Percentiles rank a stretch among this genome's conserved stretches.
Evolutionary conservation across 768 basidiomycete genomes (phyloP).

Genomic region (Trametes cinnabarina): DNA sequence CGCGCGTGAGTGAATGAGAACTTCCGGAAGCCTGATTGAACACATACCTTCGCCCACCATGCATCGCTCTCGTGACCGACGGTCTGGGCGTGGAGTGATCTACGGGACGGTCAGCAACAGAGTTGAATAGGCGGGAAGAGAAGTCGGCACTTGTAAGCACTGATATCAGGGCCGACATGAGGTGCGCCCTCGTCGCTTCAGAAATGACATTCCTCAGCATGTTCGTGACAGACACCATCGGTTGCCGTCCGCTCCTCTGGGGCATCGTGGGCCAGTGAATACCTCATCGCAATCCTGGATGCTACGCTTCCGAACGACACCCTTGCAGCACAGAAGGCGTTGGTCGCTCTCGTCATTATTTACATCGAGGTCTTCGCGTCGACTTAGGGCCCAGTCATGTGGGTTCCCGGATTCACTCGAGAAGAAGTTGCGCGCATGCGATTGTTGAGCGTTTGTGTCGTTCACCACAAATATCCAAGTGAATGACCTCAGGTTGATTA

Average conservation of each 20-base stretch:
- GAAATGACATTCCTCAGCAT: slow-evolving; percentile 76
- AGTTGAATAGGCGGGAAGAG: slow-evolving; percentile 23
- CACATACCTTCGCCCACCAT: slow-evolving; percentile 81
- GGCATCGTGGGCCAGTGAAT: slow-evolving; percentile 84
- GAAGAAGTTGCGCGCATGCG: slow-evolving; percentile 75
- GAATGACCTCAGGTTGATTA: too few relatives aligned
- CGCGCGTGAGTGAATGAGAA: neutral
- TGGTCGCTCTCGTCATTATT: slow-evolving; percentile 52
- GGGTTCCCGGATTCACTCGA: slow-evolving; percentile 63
- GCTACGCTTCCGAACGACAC: slow-evolving; percentile 42
- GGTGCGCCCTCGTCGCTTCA: slow-evolving; percentile 76
- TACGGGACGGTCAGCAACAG: slow-evolving; percentile 8
- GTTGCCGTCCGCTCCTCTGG: slow-evolving; percentile 73
- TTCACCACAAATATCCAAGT: too few relatives aligned
- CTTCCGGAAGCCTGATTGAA: slow-evolving; percentile 2
- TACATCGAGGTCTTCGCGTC: slow-evolving; percentile 42
- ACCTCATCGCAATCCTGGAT: slow-evolving; percentile 67
- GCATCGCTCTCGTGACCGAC: slow-evolving; percentile 74
- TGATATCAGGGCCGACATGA: slow-evolving; percentile 75
- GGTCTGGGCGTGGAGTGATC: slow-evolving; percentile 59
- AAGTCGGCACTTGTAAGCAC: slow-evolving; percentile 52
- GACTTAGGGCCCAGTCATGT: slow-evolving; percentile 70
- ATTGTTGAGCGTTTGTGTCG: slow-evolving; percentile 41
- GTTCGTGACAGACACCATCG: slow-evolving; percentile 75
- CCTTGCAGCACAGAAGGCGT: slow-evolving; percentile 56